Evolutionary conservation across 2,329 filamentous ascomycete species (phyloP), one percentile per base, ranked within the genome.

Genomic region (Monilinia fructigena): DNA sequence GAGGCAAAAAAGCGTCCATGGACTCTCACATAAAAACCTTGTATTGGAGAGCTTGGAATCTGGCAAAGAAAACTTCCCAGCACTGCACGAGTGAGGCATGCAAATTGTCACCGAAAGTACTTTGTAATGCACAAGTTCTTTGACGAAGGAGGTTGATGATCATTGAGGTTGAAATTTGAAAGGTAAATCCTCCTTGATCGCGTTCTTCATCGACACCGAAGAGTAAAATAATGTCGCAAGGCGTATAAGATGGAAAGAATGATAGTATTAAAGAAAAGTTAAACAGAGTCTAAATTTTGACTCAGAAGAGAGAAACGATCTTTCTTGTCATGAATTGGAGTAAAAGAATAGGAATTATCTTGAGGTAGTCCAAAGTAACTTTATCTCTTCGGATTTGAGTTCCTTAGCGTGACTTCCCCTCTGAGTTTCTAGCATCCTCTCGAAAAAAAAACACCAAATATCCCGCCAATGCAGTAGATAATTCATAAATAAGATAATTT

Each of bases 371-470:
- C 38, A 16, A 23, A 20, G 6, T 23, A 48, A 28, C n/a, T 50
- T 48, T 20, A 48, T 50, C 56, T 60, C n/a, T 50, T 50, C 28
- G 31, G 6, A 4, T 5, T 50, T 12, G 20, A 18, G 28, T 26
- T 38, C n/a, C 45, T 60, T 38, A 50, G 58, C 45, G 45, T 26
- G 10, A 28, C 58, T 60, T 50, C 58, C 58, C 31, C 10, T 60
- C 14, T 26, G 45, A 60, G 42, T 12, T 38, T 14, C 28, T 38
- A 38, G n/a, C 14, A 60, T 16, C 31, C 8, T 18, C 12, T 38
- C 31, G 31, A 35, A 10, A 38, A 0, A 60, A 26, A 6, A 28
- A 28, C 28, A 28, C 20, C n/a, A 35, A 50, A 23, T 6, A 6
- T 8, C 28, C 6, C 2, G 14, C 28, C 7, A 23, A 6, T 1